A percentile compares a stretch with the other conserved stretches of the same genome.
Evolutionary conservation across 2,329 filamentous ascomycete species (phyloP).

Genomic region (Neurospora sp.): DNA sequence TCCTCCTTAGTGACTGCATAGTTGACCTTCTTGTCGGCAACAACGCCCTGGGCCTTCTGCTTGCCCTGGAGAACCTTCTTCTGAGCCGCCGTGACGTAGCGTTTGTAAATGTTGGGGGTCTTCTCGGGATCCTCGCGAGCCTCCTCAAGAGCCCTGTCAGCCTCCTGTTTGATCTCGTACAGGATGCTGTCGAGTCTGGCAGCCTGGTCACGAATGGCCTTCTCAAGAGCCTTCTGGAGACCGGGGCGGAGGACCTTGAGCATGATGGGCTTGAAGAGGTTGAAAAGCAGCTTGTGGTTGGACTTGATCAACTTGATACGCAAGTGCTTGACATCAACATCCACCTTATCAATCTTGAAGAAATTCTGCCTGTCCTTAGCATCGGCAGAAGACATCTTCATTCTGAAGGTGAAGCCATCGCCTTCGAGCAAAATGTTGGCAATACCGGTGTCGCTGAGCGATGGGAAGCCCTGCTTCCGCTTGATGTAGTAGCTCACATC

Average conservation of each 20-base stretch:
- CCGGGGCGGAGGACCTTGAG: slow-evolving; percentile 76
- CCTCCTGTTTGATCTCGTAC: slow-evolving; percentile 74
- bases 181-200: slow-evolving; percentile 62
- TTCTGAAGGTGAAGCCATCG: slow-evolving; percentile 81
- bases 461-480: slow-evolving; percentile 87
- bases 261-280: slow-evolving; percentile 76
- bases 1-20: slow-evolving; percentile 79
- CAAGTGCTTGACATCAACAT: slow-evolving; percentile 72
- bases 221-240: slow-evolving; percentile 80
- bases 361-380: slow-evolving; percentile 69
- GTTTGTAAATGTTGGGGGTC: slow-evolving; percentile 73
- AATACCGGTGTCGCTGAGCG: slow-evolving; percentile 77
- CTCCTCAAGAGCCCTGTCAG: slow-evolving; percentile 59
- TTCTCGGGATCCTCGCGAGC: slow-evolving; percentile 61
- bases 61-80: slow-evolving; percentile 65
- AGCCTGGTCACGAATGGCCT: slow-evolving; percentile 78
- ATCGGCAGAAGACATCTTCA: slow-evolving; percentile 76
- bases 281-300: slow-evolving; percentile 86
- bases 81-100: slow-evolving; percentile 69
- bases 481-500: slow-evolving; percentile 94
- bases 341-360: slow-evolving; percentile 88
- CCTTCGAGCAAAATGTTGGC: slow-evolving; percentile 83
- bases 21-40: slow-evolving; percentile 65
- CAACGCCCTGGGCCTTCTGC: slow-evolving; percentile 57
- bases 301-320: slow-evolving; percentile 89